A percentile compares a stretch with the other conserved stretches of the same genome.
Evolutionary conservation across 305 asterid species (phyloP).

Genomic region (Fraxinus latifolia): DNA sequence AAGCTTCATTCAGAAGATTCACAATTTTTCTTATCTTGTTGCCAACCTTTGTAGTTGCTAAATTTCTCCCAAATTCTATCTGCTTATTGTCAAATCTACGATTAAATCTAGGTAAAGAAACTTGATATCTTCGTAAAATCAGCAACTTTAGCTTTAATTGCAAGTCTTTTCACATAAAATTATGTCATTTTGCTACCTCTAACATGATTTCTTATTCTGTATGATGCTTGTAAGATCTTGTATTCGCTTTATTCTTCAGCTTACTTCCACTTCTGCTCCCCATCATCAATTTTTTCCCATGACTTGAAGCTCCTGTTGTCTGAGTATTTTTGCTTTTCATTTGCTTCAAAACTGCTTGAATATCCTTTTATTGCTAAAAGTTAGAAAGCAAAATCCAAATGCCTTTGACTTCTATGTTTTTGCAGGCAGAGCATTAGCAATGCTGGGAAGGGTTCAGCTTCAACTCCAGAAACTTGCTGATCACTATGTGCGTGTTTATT

Average conservation of each 20-base stretch:
- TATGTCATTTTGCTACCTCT: not conserved
- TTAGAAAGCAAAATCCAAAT: conserved; percentile 11
- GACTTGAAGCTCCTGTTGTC: not conserved
- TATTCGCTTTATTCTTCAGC: not conserved
- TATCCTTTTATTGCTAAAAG: not conserved
- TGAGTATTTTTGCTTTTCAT: not conserved
- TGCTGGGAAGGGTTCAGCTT: conserved; percentile 73
- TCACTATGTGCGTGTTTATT: conserved; percentile 57
- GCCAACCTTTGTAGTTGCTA: not conserved
- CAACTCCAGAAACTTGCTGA: conserved; percentile 85
- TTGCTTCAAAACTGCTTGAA: not conserved
- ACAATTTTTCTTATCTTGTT: not conserved
- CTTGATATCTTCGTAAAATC: not conserved
- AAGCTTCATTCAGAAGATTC: not conserved
- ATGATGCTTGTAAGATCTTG: conserved; percentile 6
- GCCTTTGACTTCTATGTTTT: conserved; percentile 21
- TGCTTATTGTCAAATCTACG: not conserved
- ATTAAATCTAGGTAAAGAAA: not conserved
- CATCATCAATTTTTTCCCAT: not conserved
- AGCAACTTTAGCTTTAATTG: not conserved
- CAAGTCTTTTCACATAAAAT: not conserved
- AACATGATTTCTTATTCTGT: not conserved
- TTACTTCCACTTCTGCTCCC: not conserved
- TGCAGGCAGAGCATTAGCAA: conserved; percentile 72
- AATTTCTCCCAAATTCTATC: not conserved